Percentiles rank a stretch among this genome's conserved stretches.
These are phyloP conservation scores for Fusarium abutilonis DNA, from an alignment of 2,329 filamentous ascomycete species.

Conservation along the genomic window DNA sequence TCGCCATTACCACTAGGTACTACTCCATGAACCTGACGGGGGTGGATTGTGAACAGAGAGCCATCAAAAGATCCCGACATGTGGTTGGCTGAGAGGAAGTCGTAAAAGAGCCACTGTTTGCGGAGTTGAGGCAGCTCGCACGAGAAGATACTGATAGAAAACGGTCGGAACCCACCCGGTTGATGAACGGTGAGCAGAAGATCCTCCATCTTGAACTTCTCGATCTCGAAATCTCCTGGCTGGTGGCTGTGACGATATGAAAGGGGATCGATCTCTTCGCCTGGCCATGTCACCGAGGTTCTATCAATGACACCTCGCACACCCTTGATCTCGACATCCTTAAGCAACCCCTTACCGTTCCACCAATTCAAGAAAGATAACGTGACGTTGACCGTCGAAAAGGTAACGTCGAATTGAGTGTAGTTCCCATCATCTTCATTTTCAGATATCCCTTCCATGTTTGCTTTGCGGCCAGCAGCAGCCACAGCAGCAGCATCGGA, in stretches of 20 bases:
- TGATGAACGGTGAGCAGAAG: constrained; percentile 91
- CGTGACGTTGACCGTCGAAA: constrained; percentile 95
- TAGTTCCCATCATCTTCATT: constrained; percentile 88
- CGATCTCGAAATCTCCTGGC: constrained; percentile 95
- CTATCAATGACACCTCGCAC: constrained; percentile 92
- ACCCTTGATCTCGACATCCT: constrained; percentile 93
- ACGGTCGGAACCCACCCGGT: constrained; percentile 89
- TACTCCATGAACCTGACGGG: constrained; percentile 85
- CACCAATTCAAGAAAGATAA: constrained; percentile 99
- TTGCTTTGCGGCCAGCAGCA: constrained; percentile 72
- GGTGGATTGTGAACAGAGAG: constrained; percentile 96
- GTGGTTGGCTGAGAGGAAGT: constrained; percentile 93
- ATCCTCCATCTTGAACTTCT: constrained; percentile 96
- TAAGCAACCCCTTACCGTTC: constrained; percentile 91
- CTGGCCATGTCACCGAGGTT: constrained; percentile 77
- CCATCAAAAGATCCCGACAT: constrained; percentile 97
- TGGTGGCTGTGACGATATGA: constrained; percentile 88
- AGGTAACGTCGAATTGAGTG: constrained; percentile 94
- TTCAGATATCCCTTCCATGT: constrained; percentile 47
- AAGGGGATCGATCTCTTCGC: constrained; percentile 77
- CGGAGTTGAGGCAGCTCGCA: constrained; percentile 92
- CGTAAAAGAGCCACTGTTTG: constrained; percentile 98
- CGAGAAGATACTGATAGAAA: constrained; percentile 93
- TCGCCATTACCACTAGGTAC: constrained; percentile 65
- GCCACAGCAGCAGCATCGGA: constrained; percentile 87